Percentiles rank a stretch among this genome's conserved stretches.
phyloP scores from a whole-genome alignment of 306 rosid species.

The Cicer judaicum region DNA sequence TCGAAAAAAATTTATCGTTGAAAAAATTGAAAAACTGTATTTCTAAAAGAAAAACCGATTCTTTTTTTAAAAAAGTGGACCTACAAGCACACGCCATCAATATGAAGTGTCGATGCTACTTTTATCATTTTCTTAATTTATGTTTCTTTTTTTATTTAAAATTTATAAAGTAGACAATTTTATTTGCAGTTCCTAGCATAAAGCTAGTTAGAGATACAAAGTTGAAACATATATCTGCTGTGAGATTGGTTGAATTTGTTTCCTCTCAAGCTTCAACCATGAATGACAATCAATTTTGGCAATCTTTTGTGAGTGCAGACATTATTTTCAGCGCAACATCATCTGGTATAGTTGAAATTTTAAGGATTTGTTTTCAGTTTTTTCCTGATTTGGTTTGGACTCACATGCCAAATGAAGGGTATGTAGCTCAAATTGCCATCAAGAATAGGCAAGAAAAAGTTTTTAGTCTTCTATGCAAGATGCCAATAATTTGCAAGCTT shows the following conservation, averaged over 20 bases:
- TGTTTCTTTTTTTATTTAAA: neutral
- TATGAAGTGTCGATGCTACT: no score
- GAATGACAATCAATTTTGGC: slow-evolving; percentile 40
- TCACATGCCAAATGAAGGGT: slow-evolving; percentile 44
- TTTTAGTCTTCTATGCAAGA: slow-evolving; percentile 29
- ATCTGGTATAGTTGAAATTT: slow-evolving; percentile 59
- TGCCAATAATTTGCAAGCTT: neutral
- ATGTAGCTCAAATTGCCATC: slow-evolving; percentile 49
- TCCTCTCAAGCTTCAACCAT: slow-evolving; percentile 39
- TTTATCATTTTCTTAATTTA: no score
- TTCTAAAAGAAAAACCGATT: no score
- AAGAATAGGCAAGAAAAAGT: slow-evolving; percentile 55
- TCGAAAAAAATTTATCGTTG: no score
- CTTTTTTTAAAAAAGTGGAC: no score
- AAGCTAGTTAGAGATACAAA: slow-evolving; percentile 52
- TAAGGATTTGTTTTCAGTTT: slow-evolving; percentile 45
- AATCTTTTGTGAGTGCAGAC: slow-evolving; percentile 37
- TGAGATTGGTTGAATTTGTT: slow-evolving; percentile 48
- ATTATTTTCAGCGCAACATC: slow-evolving; percentile 44
- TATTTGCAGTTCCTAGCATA: slow-evolving; percentile 57
- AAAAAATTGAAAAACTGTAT: no score
- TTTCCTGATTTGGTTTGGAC: slow-evolving; percentile 61
- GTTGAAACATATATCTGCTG: slow-evolving; percentile 51
- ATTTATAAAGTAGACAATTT: slow-evolving; percentile 14
- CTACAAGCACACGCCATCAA: no score